Evolutionary conservation across 768 basidiomycete genomes (phyloP).

Genomic region (Agrocybe chaxingu): DNA sequence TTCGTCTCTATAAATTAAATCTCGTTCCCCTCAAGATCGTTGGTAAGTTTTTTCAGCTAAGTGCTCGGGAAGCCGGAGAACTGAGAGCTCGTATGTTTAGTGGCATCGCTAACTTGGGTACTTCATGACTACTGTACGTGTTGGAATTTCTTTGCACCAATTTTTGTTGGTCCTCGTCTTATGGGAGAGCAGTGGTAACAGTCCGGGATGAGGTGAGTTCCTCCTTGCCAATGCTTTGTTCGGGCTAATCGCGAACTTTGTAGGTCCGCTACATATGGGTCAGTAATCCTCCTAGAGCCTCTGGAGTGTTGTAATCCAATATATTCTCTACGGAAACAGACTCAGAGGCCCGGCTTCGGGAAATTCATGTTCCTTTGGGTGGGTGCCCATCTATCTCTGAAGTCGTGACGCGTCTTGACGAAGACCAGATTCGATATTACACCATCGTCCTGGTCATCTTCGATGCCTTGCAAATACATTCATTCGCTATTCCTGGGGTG

Average conservation of each 20-base stretch:
- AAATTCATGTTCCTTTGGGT: slow-evolving; percentile 44
- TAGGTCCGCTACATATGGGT: slow-evolving; percentile 41
- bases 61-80: neutral
- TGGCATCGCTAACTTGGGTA: slow-evolving; percentile 21
- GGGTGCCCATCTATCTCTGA: slow-evolving; percentile 1
- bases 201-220: slow-evolving; percentile 23
- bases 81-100: slow-evolving; percentile 4
- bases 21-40: slow-evolving; percentile 20
- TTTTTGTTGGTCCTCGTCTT: neutral
- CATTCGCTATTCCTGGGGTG: slow-evolving; percentile 35
- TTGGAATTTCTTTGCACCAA: neutral
- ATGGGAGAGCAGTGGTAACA: slow-evolving; percentile 14
- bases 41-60: slow-evolving; percentile 12
- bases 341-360: slow-evolving; percentile 29
- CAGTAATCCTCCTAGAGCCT: neutral
- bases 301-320: neutral
- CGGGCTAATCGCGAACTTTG: neutral
- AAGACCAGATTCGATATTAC: slow-evolving; percentile 43
- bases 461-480: slow-evolving; percentile 43
- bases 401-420: neutral
- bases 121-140: slow-evolving; percentile 23
- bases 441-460: slow-evolving; percentile 41
- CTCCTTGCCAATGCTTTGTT: neutral
- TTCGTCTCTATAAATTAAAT: slow-evolving; percentile 13
- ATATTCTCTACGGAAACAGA: slow-evolving; percentile 16